phyloP scores from a whole-genome alignment of 2,329 filamentous ascomycete species.

The Spiromastix sp. region DNA sequence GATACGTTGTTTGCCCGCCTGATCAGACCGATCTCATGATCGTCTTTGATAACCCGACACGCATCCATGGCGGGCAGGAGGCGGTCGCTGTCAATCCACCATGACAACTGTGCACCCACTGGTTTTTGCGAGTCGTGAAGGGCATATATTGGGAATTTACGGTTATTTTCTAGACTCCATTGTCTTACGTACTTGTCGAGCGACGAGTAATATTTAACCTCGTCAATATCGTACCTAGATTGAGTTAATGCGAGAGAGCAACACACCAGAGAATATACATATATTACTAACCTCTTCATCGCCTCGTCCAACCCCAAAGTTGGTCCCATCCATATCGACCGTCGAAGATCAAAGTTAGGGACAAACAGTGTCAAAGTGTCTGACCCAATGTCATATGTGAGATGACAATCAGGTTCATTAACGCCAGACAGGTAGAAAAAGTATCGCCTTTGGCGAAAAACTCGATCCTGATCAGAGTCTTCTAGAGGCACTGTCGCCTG shows the following conservation, averaged over 20 bases:
- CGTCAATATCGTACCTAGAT: constrained; percentile 56
- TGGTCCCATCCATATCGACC: constrained; percentile 33
- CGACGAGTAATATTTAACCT: constrained; percentile 49
- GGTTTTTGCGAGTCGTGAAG: constrained; percentile 27
- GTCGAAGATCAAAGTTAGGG: constrained; percentile 52
- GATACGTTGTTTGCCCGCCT: constrained; percentile 62
- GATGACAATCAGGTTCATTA: constrained; percentile 43
- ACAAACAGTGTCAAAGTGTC: constrained; percentile 65
- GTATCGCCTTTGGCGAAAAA: constrained; percentile 51
- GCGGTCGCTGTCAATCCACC: constrained; percentile 14
- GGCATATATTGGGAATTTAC: constrained; percentile 23
- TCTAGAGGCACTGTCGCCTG: constrained; percentile 40
- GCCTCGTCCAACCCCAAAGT: constrained; percentile 45
- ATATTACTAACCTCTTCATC: constrained; percentile 31
- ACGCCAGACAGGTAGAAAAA: constrained; percentile 51
- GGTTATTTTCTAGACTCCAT: constrained; percentile 22
- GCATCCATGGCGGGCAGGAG: constrained; percentile 51
- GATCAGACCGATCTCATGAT: constrained; percentile 64
- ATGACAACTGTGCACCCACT: background rate
- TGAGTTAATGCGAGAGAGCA: background rate
- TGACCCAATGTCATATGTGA: constrained; percentile 47
- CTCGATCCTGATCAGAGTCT: constrained; percentile 46
- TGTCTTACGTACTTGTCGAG: constrained; percentile 40
- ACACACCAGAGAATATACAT: background rate
- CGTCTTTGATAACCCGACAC: constrained; percentile 61